Base-by-base conservation (phyloP, 768 basidiomycete species). In the Suillus subaureus region DNA sequence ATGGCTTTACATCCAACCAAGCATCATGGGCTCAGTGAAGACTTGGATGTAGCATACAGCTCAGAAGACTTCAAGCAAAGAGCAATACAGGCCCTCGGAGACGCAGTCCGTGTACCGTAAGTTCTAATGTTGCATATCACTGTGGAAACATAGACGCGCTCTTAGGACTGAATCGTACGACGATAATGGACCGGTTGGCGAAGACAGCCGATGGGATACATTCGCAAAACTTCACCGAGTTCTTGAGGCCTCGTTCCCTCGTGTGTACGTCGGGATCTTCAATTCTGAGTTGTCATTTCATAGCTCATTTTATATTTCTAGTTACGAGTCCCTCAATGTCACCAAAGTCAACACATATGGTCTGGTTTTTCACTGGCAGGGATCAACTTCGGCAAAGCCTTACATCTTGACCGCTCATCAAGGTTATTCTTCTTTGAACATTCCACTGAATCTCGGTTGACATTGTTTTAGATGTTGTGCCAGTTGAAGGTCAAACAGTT, bases 331-430 rank as follows among this genome's bases (percentile, higher is more conserved):
- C n/a, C 77, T 89, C 26, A 66, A 79, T 21, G 79, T 88, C 58
- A 83, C 84, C 6, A 83, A 81, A 65, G 82, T 89, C 64, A 87
- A 87, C 71, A 87, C 84, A 0, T 87, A 85, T 56, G 88, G 84
- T 0, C 79, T 89, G 7, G 74, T 89, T 1, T 87, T 83, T 70
- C 79, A 81, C 12, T 88, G 87, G 85, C 73, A 81, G 55, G 87
- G 87, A 18, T 79, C 80, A 8, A 65, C 69, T n/a, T 77, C 86
- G 60, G 62, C 77, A 5, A 87, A 88, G 72, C 88, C 88, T 0
- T 66, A 87, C 12, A 77, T 88, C 15, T 72, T 85, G 21, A 69
- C 80, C n/a, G 83, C 81, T n/a, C 84, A 85, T 68, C 83, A 85
- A 73, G 84, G 84, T 42, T 11, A 23, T 35, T 21, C 23, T 43